Evolutionary conservation across 768 basidiomycete genomes (phyloP), one percentile per base, ranked within the genome.

Genomic region (Rhizopogon salebrosus): DNA sequence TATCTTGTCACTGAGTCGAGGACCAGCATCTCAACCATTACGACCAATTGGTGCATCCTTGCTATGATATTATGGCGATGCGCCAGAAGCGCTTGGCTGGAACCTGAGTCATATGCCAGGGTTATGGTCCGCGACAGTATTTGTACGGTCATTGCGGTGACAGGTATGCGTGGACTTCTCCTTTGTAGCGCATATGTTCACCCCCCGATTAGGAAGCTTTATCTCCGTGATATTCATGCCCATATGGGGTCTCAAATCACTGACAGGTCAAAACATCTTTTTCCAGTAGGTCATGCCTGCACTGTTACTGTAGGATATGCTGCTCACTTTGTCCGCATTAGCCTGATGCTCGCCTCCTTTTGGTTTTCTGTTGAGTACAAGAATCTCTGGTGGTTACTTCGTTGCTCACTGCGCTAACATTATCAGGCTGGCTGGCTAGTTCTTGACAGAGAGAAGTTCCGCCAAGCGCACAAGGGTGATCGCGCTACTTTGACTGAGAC

Each of bases 31-130:
- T 60, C 62, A 26, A 66, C 58, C 5, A 54, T 66, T 55, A 52
- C 58, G 2, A 59, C 49, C 6, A 55, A 55, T 26, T 0, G 52
- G 4, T 1, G 55, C 1, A 43, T 66, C 36, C 51, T 57, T 23
- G 54, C 60, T 49, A 52, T 65, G 58, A 56, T 60, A 1, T 53
- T 60, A 26, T 64, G 53, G 58, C 54, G 55, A 34, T 65, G 43
- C 39, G 7, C 60, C 1, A 36, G 40, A 5, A 27, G 7, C 16
- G 6, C 6, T 8, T 8, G 43, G n/a, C 22, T 18, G 6, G 41
- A 49, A 43, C 11, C 2, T 49, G 43, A 3, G 3, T 14, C 31
- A 34, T 46, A 31, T 31, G 20, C 22, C 20, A 34, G 16, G 7
- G 8, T 46, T 23, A 14, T 9, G 2, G 31, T 34, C 20, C 57